These are phyloP conservation scores for Globisporangium perplexum DNA, from an alignment of 352 stramenopile species.

Conservation along the genomic window DNA sequence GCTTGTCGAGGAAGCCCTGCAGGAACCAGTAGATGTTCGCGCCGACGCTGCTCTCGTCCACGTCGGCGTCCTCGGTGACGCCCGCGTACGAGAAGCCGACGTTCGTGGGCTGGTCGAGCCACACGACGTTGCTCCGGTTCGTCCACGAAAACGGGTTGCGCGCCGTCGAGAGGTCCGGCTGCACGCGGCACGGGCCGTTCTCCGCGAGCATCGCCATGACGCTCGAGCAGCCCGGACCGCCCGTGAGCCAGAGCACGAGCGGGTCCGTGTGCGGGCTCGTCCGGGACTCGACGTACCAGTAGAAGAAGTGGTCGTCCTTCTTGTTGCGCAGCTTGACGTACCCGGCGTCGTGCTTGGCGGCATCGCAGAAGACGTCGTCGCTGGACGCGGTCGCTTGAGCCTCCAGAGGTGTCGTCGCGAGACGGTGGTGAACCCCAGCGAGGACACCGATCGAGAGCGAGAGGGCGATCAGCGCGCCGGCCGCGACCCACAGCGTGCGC, in stretches of 20 bases:
- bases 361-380: constrained; percentile 10
- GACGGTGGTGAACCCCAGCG: background rate
- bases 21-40: constrained; percentile 39
- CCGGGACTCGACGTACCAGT: constrained; percentile 33
- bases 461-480: no score
- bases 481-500: no score
- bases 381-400: background rate
- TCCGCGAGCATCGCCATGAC: constrained; percentile 28
- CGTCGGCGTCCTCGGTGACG: constrained; percentile 14
- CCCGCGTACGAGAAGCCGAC: constrained; percentile 29
- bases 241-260: constrained; percentile 30
- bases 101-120: constrained; percentile 32
- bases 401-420: background rate
- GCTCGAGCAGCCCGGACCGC: constrained; percentile 28
- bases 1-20: constrained; percentile 26
- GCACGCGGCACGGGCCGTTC: constrained; percentile 29
- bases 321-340: constrained; percentile 33
- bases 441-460: no score
- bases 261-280: constrained; percentile 18
- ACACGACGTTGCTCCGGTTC: constrained; percentile 31
- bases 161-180: constrained; percentile 17
- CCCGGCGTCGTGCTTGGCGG: constrained; percentile 17
- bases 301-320: constrained; percentile 39
- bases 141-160: constrained; percentile 33
- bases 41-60: constrained; percentile 28